Base-by-base conservation (phyloP, 1,284 basidiomycete genomes). In the Apiotrichum gamsii region DNA sequence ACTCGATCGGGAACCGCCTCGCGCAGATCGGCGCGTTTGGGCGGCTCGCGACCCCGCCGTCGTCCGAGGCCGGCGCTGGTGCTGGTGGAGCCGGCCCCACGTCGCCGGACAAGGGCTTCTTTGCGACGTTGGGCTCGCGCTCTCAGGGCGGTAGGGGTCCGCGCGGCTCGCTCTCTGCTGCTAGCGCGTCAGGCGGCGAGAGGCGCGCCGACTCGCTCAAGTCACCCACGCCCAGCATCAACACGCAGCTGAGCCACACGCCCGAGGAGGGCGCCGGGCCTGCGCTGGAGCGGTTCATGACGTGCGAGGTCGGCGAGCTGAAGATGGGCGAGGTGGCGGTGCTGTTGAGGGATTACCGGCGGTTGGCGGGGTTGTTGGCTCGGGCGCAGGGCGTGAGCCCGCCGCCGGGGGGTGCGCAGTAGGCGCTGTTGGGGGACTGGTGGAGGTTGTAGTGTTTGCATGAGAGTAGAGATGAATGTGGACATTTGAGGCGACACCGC, bases 341-440 rank as follows among this genome's bases (percentile, higher is more conserved):
- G 51, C 73, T 91, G 31, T 71, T 91, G 59, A 70, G 75, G 24
- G 88, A 90, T 54, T 90, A 91, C 68, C 79, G 80, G 51, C 74
- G 82, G 36, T 44, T 73, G 13, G 72, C 63, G 10, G 57, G 49
- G 13, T 53, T 64, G 5, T 47, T 71, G 23, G 49, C 51, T 5
- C 39, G 43, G 25, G 31, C 48, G 21, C 53, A 50, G 45, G 28
- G n/a, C n/a, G n/a, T n/a, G n/a, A n/a, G n/a, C n/a, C n/a, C n/a
- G n/a, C n/a, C n/a, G n/a, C n/a, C n/a, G n/a, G n/a, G n/a, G n/a
- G n/a, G n/a, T n/a, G n/a, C n/a, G n/a, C n/a, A n/a, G n/a, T n/a
- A n/a, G n/a, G n/a, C n/a, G n/a, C n/a, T n/a, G n/a, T n/a, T n/a
- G n/a, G n/a, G n/a, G n/a, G n/a, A n/a, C n/a, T n/a, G n/a, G n/a